phyloP scores from a whole-genome alignment of 768 basidiomycete genomes.

The Trametes sanguinea region DNA sequence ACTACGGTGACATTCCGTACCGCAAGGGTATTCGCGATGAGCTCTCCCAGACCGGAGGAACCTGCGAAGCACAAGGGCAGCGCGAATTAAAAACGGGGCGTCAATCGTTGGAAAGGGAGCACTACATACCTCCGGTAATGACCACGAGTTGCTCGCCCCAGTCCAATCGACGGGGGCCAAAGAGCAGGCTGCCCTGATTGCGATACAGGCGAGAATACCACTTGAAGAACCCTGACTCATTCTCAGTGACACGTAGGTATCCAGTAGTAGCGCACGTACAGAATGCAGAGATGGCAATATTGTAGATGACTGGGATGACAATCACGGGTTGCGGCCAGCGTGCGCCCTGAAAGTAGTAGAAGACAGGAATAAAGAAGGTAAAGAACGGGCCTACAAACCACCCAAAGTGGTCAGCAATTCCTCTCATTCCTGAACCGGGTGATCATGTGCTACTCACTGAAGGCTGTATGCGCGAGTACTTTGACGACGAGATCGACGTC shows the following conservation, averaged over 20 bases:
- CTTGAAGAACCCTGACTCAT: conserved; percentile 58
- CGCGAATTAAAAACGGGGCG: background rate
- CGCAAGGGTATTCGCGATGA: conserved; percentile 86
- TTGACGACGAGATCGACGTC: conserved; percentile 80
- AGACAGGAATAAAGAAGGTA: conserved; percentile 74
- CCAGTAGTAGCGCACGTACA: conserved; percentile 50
- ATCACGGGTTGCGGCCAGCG: conserved; percentile 54
- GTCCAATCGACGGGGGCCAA: conserved; percentile 60
- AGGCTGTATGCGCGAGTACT: conserved; percentile 74
- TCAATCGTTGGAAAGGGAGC: background rate
- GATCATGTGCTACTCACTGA: conserved; percentile 56
- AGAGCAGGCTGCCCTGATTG: conserved; percentile 69
- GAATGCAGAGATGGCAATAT: conserved; percentile 57
- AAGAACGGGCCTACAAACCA: conserved; percentile 77
- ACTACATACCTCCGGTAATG: conserved; percentile 78
- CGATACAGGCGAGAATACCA: conserved; percentile 76
- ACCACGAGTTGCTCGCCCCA: conserved; percentile 92
- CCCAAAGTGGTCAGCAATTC: background rate
- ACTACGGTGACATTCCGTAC: conserved; percentile 80
- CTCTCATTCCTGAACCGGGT: background rate
- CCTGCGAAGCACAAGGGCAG: conserved; percentile 45
- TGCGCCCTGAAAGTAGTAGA: conserved; percentile 72
- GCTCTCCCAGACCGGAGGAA: conserved; percentile 84
- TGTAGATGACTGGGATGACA: conserved; percentile 54
- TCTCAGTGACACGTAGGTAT: background rate